Base-by-base conservation (phyloP, 169 alveolate species). In the Cyclospora cayetanensis region DNA sequence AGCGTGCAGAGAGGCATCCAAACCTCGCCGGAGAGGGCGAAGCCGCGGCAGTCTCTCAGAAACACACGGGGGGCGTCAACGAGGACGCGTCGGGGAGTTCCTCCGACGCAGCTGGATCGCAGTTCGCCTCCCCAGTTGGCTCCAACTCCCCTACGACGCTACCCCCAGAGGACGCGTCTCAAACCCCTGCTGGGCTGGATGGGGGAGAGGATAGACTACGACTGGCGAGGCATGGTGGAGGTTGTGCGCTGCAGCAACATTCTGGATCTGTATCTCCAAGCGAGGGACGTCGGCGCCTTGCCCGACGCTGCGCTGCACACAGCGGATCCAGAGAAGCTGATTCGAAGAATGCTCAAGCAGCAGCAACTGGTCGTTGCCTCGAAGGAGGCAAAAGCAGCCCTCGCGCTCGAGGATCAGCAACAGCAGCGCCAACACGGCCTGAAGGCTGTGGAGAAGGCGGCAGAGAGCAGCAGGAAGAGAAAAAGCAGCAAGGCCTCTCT, bases 1-100 rank as follows among this genome's bases (percentile, higher is more conserved):
- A 46, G 76, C 29, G 77, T 82, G 55, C 90, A 82, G 77, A 50
- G 90, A n/a, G 90, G 90, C 39, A 82, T 82, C 77, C 90, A 82
- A 60, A 82, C 90, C n/a, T 82, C 90, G 34, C 77, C 74, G 65
- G 70, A 55, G 70, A 7, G 70, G 29, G 7, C 9, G 31, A 7
- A 22, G 70, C 34, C 7, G 70, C 11, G 70, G 70, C 22, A 15
- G 55, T 9, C 70, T 22, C 70, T 22, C 70, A 7, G 29, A 7
- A 29, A 29, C 34, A 7, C 34, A 7, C 31, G 29, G 29, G 70
- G 70, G 34, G 15, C 70, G 9, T n/a, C n/a, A n/a, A 9, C 29
- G 31, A 55, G 27, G 27, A 55, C 34, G 29, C 11, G 27, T 4
- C 9, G 34, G 15, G 70, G 9, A 22, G 34, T 55, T 4, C 70